These are phyloP conservation scores for Logfia minima DNA, from an alignment of 129 eudicot genomes.

Conservation along the genomic window DNA sequence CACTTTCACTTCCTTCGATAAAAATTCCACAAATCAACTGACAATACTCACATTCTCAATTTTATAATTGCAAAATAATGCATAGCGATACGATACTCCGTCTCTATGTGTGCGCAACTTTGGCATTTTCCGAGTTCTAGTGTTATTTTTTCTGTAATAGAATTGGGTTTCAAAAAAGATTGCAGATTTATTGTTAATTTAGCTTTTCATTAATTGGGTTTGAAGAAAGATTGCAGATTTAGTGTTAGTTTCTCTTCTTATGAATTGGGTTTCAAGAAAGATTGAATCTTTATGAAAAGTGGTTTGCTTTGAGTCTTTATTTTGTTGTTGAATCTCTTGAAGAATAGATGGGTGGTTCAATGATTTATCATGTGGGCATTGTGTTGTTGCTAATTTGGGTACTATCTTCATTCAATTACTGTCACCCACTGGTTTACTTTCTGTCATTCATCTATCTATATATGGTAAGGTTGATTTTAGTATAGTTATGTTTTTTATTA, in stretches of 20 bases:
- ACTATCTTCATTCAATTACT: conserved; percentile 50
- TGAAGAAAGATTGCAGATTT: not conserved
- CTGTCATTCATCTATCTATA: conserved; percentile 63
- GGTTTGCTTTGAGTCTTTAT: conserved; percentile 17
- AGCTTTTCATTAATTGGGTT: not conserved
- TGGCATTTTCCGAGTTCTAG: conserved; percentile 9
- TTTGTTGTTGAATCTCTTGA: not conserved
- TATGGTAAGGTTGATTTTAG: conserved; percentile 39
- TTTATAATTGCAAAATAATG: not conserved
- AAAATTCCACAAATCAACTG: not conserved
- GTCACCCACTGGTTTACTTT: conserved; percentile 57
- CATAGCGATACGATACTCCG: not conserved
- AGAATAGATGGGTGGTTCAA: conserved; percentile 47
- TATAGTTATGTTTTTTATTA: not conserved
- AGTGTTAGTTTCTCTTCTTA: not conserved
- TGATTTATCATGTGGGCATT: conserved; percentile 68
- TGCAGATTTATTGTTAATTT: not conserved
- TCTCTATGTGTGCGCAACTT: conserved; percentile 25
- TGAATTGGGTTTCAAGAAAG: conserved; percentile 25
- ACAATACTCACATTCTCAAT: conserved; percentile 27
- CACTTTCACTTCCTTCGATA: conserved; percentile 24
- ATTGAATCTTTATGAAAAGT: conserved; percentile 20
- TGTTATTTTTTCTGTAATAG: not conserved
- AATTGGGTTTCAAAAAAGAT: not conserved
- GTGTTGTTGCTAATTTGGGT: conserved; percentile 65